phyloP scores from a whole-genome alignment of 2,329 filamentous ascomycete species.

The Incumbomyces lentus region DNA sequence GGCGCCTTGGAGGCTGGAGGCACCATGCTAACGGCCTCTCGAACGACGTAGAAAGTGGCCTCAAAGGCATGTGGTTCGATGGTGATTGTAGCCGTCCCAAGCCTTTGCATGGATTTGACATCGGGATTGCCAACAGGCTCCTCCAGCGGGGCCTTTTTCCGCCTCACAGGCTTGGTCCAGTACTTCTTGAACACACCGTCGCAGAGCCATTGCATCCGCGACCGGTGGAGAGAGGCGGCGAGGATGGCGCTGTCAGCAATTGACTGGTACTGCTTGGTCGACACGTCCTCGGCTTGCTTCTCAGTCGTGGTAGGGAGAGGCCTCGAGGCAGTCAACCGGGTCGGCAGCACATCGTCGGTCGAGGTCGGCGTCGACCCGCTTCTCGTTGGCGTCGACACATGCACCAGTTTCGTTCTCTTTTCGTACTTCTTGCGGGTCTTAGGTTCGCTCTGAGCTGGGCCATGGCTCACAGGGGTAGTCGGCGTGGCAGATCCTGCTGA shows the following conservation, averaged over 20 bases:
- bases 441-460: neutral
- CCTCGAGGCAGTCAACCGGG: slow-evolving; percentile 42
- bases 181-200: slow-evolving; percentile 47
- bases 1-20: slow-evolving; percentile 18
- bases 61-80: slow-evolving; percentile 56
- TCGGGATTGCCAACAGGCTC: slow-evolving; percentile 38
- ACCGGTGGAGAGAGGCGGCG: slow-evolving; percentile 47
- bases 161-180: slow-evolving; percentile 48
- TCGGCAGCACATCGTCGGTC: slow-evolving; percentile 36
- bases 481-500: slow-evolving; percentile 1
- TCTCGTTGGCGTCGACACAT: slow-evolving; percentile 21
- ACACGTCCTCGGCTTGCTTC: slow-evolving; percentile 39
- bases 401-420: neutral
- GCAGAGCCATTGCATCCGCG: slow-evolving; percentile 47
- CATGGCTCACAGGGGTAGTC: neutral
- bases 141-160: slow-evolving; percentile 38
- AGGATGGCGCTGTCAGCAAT: slow-evolving; percentile 51
- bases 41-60: slow-evolving; percentile 46
- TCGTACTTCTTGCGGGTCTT: neutral
- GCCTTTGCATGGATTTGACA: slow-evolving; percentile 43
- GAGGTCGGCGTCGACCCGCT: slow-evolving; percentile 24
- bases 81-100: slow-evolving; percentile 49
- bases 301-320: slow-evolving; percentile 44
- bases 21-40: slow-evolving; percentile 35
- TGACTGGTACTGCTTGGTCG: slow-evolving; percentile 47